Base-by-base conservation (phyloP, 2,329 filamentous ascomycete species). In the Chalara sp. region DNA sequence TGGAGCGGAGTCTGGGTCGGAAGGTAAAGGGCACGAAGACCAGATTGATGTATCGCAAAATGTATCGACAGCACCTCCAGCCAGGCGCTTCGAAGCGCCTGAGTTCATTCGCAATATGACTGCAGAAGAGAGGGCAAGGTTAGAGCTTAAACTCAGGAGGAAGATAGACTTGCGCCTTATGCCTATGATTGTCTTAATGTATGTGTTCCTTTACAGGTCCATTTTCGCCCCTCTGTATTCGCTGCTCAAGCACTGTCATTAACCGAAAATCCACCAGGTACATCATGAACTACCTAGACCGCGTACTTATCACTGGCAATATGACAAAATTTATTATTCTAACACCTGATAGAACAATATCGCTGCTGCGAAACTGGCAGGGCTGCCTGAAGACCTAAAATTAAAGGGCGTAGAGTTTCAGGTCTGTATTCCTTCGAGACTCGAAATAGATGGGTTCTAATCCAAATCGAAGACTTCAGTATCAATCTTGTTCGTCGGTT, bases 131-230 rank as follows among this genome's bases (percentile, higher is more conserved):
- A 72, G 78, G 37, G 50, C 64, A 0, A 59, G 63, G 5, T 70
- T 79, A 1, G 84, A 89, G 63, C 72, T 68, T 52, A 75, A 71
- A 47, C 66, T 89, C 47, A 71, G 76, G 52, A 73, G 76, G 54
- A 88, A 86, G 65, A 80, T 88, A 49, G 85, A 89, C 63, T 58
- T 77, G 6, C 71, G 83, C 47, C 64, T 88, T 32, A 70, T 89
- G 59, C 84, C 84, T 0, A 82, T 83, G 68, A 72, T 87, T 41
- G 78, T 87, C 48, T 58, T 87, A 44, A 86, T 37, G 35, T 37
- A 37, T n/a, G 35, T 37, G 8, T 37, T 2, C 2, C n/a, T n/a
- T 37, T n/a, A 10, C 2, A 37, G 8, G 35, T n/a, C 35, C 35
- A 37, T 37, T 10, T n/a, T 37, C 8, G n/a, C 35, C n/a, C n/a